These are phyloP conservation scores for Trifolium fragiferum DNA, from an alignment of 306 rosid species.

Conservation along the genomic window DNA sequence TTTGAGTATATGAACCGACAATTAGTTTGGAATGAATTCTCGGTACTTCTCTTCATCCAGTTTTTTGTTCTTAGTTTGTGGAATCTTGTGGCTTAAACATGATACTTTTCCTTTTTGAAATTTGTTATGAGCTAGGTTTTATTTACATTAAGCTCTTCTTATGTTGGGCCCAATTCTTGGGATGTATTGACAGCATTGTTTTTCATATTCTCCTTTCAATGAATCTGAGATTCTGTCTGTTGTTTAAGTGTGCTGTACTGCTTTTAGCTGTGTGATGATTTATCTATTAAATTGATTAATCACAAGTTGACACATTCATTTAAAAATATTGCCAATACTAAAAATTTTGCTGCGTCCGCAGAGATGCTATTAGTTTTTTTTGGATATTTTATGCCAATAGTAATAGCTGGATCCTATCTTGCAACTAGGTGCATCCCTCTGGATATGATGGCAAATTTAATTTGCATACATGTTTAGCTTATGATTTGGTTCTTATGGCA, in stretches of 20 bases:
- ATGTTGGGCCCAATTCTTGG: too few relatives aligned
- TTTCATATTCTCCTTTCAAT: too few relatives aligned
- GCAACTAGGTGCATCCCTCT: background rate
- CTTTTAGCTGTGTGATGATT: too few relatives aligned
- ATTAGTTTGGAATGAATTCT: conserved; percentile 98
- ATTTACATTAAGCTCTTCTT: background rate
- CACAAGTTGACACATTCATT: conserved; percentile 9
- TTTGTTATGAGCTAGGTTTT: background rate
- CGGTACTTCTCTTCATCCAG: conserved; percentile 56
- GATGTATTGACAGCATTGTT: too few relatives aligned
- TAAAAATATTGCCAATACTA: background rate
- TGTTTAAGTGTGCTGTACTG: background rate
- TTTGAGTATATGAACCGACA: conserved; percentile 99
- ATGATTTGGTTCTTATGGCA: too few relatives aligned
- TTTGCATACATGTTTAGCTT: background rate
- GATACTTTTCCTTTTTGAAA: background rate
- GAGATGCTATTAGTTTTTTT: background rate
- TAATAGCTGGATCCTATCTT: conserved; percentile 29
- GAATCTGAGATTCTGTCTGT: too few relatives aligned
- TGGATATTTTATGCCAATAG: background rate
- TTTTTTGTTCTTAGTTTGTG: conserved; percentile 11
- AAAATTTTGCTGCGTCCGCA: conserved; percentile 8
- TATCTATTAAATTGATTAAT: background rate
- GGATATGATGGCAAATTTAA: conserved; percentile 28
- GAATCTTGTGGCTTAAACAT: conserved; percentile 7